These are phyloP conservation scores for Trichosanthes truncata DNA, from an alignment of 306 rosid genomes.

Conservation along the genomic window DNA sequence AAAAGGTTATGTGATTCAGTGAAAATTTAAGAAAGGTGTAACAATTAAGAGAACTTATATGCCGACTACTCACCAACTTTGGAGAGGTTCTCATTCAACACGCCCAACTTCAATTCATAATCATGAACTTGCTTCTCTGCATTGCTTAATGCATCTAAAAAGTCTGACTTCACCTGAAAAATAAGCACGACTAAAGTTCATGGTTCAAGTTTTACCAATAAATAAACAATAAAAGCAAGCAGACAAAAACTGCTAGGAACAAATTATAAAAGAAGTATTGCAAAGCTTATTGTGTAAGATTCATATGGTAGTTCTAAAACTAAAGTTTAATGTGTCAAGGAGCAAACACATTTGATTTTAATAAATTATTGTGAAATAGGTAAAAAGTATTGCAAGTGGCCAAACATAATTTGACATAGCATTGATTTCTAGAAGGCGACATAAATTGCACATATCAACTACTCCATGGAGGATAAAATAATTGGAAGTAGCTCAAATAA, in stretches of 20 bases:
- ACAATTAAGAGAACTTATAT: background rate
- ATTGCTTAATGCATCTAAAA: constrained; percentile 62
- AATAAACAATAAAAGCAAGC: background rate
- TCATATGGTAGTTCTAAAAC: background rate
- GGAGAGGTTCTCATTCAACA: constrained; percentile 36
- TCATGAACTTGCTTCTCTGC: constrained; percentile 74
- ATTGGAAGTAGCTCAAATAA: background rate
- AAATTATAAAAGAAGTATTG: background rate
- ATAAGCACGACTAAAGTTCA: background rate
- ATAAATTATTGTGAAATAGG: background rate
- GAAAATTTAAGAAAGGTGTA: background rate
- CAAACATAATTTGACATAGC: background rate
- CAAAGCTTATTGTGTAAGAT: background rate
- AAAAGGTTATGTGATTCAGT: background rate
- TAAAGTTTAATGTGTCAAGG: background rate
- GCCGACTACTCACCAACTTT: constrained; percentile 47
- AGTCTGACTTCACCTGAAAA: constrained; percentile 69
- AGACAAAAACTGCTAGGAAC: background rate
- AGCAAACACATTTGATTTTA: background rate
- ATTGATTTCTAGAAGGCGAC: background rate
- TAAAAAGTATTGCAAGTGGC: background rate
- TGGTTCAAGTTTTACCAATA: background rate
- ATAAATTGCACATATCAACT: background rate
- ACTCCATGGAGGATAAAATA: background rate
- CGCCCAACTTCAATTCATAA: constrained; percentile 42